A percentile compares a stretch with the other conserved stretches of the same genome.
These are phyloP conservation scores for Castanea mollissima DNA, from an alignment of 306 rosid species.

Conservation along the genomic window DNA sequence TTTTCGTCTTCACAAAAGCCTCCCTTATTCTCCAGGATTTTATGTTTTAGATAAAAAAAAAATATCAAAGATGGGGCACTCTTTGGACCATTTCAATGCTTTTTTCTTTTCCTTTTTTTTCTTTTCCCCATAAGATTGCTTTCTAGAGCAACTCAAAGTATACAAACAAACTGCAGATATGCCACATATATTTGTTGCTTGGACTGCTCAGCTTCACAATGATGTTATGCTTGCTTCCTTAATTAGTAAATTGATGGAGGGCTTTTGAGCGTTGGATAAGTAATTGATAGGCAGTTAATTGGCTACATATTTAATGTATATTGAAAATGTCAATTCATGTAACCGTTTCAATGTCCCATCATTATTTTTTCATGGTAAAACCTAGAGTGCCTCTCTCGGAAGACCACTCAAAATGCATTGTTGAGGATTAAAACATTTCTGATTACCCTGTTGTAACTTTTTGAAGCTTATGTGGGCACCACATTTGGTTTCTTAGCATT, in stretches of 20 bases:
- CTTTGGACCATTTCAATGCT: too few species aligned
- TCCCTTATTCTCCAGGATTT: background rate
- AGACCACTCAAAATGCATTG: background rate
- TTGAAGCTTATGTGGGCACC: too few species aligned
- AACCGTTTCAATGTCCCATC: background rate
- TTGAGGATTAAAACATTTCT: background rate
- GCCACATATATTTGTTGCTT: too few species aligned
- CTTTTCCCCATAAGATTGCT: background rate
- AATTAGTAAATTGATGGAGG: too few species aligned
- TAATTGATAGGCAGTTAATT: background rate
- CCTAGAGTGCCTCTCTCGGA: background rate
- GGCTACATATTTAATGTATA: background rate
- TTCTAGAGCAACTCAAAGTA: too few species aligned
- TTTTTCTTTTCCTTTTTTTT: background rate
- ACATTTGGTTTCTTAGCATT: too few species aligned
- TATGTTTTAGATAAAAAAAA: background rate
- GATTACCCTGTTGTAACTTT: too few species aligned
- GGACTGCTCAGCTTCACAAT: too few species aligned
- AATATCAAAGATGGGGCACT: too few species aligned
- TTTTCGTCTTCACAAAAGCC: background rate
- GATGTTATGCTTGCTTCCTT: too few species aligned
- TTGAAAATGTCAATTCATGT: background rate
- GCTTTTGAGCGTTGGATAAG: too few species aligned
- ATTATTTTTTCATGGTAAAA: background rate
- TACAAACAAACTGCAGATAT: too few species aligned